Conservation (phyloP, 1,284 basidiomycete genomes). For the Leccinum pachyderme region DNA sequence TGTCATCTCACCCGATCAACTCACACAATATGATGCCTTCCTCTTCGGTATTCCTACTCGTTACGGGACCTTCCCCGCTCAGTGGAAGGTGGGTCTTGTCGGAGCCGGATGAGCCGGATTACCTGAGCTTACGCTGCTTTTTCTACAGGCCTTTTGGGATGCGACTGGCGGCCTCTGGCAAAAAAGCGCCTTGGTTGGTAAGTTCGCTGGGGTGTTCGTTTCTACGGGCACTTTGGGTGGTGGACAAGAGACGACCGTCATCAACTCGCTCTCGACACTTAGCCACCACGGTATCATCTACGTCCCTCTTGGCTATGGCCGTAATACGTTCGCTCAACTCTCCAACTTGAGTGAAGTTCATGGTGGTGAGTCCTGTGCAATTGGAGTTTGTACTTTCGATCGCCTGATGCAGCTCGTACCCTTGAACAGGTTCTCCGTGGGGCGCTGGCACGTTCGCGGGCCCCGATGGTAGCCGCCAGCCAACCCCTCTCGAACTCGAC, state of each 20-base stretch:
- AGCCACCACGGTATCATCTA: constrained; percentile 79
- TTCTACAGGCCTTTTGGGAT: constrained; percentile 73
- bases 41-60: constrained; percentile 80
- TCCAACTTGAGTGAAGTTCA: constrained; percentile 61
- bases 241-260: constrained; percentile 71
- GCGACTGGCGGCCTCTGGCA: constrained; percentile 78
- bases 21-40: constrained; percentile 68
- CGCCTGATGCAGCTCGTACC: constrained; percentile 1
- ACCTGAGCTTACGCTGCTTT: not conserved
- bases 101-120: not conserved
- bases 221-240: constrained; percentile 66
- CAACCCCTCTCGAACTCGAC: constrained; percentile 62
- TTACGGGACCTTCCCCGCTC: constrained; percentile 67
- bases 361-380: constrained; percentile 52
- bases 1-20: constrained; percentile 61
- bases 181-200: constrained; percentile 69
- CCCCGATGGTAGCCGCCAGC: constrained; percentile 61
- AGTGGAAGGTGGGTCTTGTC: constrained; percentile 57
- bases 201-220: constrained; percentile 76
- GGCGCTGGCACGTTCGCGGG: constrained; percentile 71
- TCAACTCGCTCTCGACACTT: constrained; percentile 69
- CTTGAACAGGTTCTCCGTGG: constrained; percentile 57
- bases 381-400: not conserved
- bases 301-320: constrained; percentile 78
- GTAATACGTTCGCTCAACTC: constrained; percentile 55